Conservation (phyloP, 495 filamentous ascomycete species). For the Penicillium maclennaniae region DNA sequence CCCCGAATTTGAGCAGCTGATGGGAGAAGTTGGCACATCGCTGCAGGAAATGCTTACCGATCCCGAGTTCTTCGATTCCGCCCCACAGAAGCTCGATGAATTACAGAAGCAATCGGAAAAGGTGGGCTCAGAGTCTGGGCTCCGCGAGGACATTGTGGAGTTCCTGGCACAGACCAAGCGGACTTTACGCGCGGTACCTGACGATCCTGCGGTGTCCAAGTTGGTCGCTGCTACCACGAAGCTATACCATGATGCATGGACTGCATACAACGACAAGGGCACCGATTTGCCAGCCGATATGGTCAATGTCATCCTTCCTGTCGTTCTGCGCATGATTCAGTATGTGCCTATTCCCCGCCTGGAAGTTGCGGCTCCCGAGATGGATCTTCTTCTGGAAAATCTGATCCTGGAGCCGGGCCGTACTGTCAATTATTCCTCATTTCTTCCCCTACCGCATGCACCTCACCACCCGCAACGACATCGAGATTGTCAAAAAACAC, state of each 20-base stretch:
- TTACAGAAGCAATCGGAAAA: constrained; percentile 64
- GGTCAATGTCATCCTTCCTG: constrained; percentile 73
- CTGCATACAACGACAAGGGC: constrained; percentile 53
- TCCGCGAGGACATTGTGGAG: constrained; percentile 70
- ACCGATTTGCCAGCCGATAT: constrained; percentile 68
- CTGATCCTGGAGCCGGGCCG: constrained; percentile 83
- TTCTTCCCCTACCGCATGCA: constrained; percentile 84
- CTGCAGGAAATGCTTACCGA: constrained; percentile 82
- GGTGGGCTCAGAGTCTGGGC: constrained; percentile 57
- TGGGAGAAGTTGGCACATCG: constrained; percentile 65
- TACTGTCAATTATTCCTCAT: constrained; percentile 81
- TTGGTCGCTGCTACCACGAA: constrained; percentile 59
- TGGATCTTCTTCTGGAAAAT: constrained; percentile 86
- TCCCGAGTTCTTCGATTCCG: constrained; percentile 74
- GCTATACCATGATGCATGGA: constrained; percentile 64
- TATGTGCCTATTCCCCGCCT: constrained; percentile 85
- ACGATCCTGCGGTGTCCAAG: constrained; percentile 66
- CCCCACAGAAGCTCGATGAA: constrained; percentile 64
- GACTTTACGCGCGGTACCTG: constrained; percentile 62
- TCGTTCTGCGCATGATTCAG: constrained; percentile 70
- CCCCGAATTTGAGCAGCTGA: constrained; percentile 75
- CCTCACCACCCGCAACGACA: constrained; percentile 76
- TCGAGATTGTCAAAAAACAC: constrained; percentile 77
- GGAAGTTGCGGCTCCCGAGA: constrained; percentile 74
- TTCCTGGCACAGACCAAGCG: constrained; percentile 64